Percentiles rank a stretch among this genome's conserved stretches.
phyloP scores from a whole-genome alignment of 2,329 filamentous ascomycete genomes.

The Beauveria bassiana region DNA sequence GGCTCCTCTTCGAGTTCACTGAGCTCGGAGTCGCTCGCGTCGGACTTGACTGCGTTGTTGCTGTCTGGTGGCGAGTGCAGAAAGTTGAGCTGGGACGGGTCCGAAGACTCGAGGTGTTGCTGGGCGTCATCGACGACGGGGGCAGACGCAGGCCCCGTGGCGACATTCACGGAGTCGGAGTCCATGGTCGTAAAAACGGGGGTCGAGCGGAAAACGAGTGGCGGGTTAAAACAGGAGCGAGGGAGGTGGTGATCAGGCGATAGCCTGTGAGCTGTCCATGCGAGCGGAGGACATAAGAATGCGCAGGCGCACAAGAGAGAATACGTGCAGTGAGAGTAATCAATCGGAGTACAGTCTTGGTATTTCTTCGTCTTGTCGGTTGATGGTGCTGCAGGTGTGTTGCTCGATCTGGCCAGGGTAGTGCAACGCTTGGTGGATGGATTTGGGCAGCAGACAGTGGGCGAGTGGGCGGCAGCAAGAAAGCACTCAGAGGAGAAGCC shows the following conservation, averaged over 20 bases:
- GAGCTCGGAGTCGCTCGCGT: constrained; percentile 56
- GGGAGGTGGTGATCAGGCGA: constrained; percentile 21
- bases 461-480: background rate
- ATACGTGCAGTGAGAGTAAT: background rate
- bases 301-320: background rate
- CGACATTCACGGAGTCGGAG: background rate
- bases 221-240: constrained; percentile 1
- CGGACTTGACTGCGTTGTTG: constrained; percentile 51
- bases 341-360: background rate
- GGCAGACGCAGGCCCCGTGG: constrained; percentile 7
- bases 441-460: background rate
- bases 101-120: constrained; percentile 27
- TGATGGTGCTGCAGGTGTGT: constrained; percentile 10
- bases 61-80: constrained; percentile 58
- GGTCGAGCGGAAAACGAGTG: constrained; percentile 6
- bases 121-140: constrained; percentile 20
- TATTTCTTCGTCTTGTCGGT: background rate
- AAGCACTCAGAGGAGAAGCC: background rate
- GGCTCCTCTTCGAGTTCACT: constrained; percentile 56
- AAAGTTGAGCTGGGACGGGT: constrained; percentile 32
- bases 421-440: constrained; percentile 4
- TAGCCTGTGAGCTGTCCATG: constrained; percentile 29
- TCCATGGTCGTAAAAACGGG: constrained; percentile 4
- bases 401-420: constrained; percentile 10
- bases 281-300: constrained; percentile 6